Evolutionary conservation across 2,329 filamentous ascomycete species (phyloP), one percentile per base, ranked within the genome.

Genomic region (Podosphaera aphanis): DNA sequence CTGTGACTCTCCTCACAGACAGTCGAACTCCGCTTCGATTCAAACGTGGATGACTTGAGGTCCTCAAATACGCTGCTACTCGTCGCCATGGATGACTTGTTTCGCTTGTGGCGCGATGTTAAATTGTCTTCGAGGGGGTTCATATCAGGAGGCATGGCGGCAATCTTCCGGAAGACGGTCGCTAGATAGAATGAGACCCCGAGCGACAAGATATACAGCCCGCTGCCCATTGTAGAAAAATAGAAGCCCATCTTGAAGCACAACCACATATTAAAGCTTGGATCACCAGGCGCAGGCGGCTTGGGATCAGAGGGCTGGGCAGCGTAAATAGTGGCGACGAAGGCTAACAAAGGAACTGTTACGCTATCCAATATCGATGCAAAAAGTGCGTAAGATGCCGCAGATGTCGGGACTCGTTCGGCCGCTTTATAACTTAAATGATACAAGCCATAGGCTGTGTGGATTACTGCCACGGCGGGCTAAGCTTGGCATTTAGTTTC

Each of bases 371-470:
- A 71, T 38, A 84, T 64, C 10, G 73, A 68, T 2, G 85, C 75
- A 59, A 94, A 95, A 47, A 90, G 64, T 62, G 92, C 84, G 62
- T 95, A 95, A 51, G 83, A 88, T 13, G 83, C 78, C 16, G 84
- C 83, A 19, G 83, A 93, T 2, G 69, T 78, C 0, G 88, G 77
- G 0, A 85, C 76, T 44, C 85, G 75, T 39, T 69, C 72, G 42
- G 74, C 74, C 0, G 82, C 71, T 33, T 77, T 73, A 27, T 82
- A 74, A 13, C 73, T 67, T 35, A 92, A 73, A 59, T 94, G 85
- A 56, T 82, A 90, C 49, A 92, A 70, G 37, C 72, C 82, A 61
- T 95, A 95, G 16, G 76, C 56, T 15, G 73, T 76, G 58, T 85
- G 77, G 3, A 82, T 55, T 41, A 79, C 70, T 44, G 80, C 79